These are phyloP conservation scores for Sarcodon aspratus DNA, from an alignment of 768 basidiomycete species.

Conservation along the genomic window DNA sequence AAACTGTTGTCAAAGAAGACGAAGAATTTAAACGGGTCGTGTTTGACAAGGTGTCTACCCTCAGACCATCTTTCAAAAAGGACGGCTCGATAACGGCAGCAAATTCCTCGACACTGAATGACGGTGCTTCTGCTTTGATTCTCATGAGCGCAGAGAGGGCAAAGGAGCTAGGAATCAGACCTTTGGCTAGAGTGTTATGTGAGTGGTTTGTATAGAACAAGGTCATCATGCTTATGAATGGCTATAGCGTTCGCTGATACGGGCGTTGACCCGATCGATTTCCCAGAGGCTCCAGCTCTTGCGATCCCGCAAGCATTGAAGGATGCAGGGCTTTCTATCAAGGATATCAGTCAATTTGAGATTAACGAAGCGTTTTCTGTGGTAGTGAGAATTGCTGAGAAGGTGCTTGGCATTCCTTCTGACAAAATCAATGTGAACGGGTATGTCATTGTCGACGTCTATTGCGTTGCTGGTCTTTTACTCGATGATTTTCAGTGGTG, in stretches of 20 bases:
- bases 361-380: constrained; percentile 98
- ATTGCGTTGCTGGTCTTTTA: constrained; percentile 1
- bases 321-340: constrained; percentile 69
- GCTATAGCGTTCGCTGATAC: constrained; percentile 86
- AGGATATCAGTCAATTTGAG: constrained; percentile 89
- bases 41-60: constrained; percentile 84
- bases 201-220: constrained; percentile 18
- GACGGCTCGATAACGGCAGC: constrained; percentile 91
- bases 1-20: constrained; percentile 82
- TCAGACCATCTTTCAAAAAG: constrained; percentile 84
- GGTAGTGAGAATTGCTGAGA: constrained; percentile 84
- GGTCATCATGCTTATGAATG: constrained; percentile 1
- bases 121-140: constrained; percentile 92
- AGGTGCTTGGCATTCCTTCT: constrained; percentile 73
- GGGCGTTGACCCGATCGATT: constrained; percentile 94
- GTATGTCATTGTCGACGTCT: constrained; percentile 28
- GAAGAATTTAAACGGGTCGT: constrained; percentile 98
- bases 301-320: constrained; percentile 84
- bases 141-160: constrained; percentile 92
- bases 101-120: constrained; percentile 90
- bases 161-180: constrained; percentile 80
- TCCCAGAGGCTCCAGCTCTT: constrained; percentile 89
- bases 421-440: constrained; percentile 87
- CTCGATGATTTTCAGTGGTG: constrained; percentile 51
- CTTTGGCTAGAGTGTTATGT: constrained; percentile 89